Percentiles rank a stretch among this genome's conserved stretches.
Conservation (phyloP, 192 early-diverging fungal species). For the Endogone sp. region DNA sequence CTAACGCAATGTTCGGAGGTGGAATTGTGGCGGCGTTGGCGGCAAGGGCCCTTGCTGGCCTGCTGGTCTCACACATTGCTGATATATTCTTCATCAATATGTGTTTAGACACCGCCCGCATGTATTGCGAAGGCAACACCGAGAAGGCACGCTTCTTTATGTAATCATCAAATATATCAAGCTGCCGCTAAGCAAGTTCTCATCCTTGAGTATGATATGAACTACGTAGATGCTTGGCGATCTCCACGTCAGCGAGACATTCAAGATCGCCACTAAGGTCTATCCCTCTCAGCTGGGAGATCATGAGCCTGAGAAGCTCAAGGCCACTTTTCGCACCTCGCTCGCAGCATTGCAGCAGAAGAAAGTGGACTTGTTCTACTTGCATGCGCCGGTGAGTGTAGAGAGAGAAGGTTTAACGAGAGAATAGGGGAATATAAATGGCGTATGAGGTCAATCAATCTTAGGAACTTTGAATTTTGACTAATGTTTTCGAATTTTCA, state of each 20-base stretch:
- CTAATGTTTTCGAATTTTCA: too few relatives aligned
- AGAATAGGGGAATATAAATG: too few relatives aligned
- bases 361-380: slow-evolving; percentile 58
- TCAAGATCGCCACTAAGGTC: slow-evolving; percentile 53
- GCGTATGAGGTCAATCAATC: too few relatives aligned
- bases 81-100: too few relatives aligned
- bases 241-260: slow-evolving; percentile 16
- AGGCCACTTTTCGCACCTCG: slow-evolving; percentile 19
- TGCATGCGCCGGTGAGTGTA: slow-evolving; percentile 60
- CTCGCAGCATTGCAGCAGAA: slow-evolving; percentile 39
- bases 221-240: slow-evolving; percentile 17
- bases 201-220: slow-evolving; percentile 8
- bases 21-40: background rate
- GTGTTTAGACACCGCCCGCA: slow-evolving; percentile 29
- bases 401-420: too few relatives aligned
- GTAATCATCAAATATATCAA: background rate
- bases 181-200: slow-evolving; percentile 9
- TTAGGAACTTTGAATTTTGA: too few relatives aligned
- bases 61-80: too few relatives aligned
- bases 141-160: slow-evolving; percentile 18
- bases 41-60: too few relatives aligned
- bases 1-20: background rate
- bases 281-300: slow-evolving; percentile 38
- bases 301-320: slow-evolving; percentile 34
- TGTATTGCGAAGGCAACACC: slow-evolving; percentile 55